These are phyloP conservation scores for Candida glucosophila DNA, from an alignment of 1,139 yeast genomes.

Conservation along the genomic window DNA sequence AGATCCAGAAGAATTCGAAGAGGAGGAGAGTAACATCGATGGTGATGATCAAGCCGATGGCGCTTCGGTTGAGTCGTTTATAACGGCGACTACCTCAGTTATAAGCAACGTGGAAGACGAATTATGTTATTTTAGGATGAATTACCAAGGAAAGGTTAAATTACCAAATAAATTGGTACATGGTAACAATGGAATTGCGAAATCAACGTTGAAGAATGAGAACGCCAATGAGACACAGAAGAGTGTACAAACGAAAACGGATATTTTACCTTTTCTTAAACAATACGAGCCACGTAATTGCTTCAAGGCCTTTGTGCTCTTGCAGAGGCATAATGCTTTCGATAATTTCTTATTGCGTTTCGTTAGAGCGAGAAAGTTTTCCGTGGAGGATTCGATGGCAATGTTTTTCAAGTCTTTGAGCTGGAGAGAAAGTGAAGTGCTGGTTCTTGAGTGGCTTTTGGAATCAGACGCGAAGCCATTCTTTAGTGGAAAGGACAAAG, in stretches of 20 bases:
- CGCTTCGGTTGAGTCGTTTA: conserved; percentile 25
- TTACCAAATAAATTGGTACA: too few relatives aligned
- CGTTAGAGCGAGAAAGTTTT: conserved; percentile 37
- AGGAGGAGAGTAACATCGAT: conserved; percentile 10
- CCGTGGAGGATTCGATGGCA: conserved; percentile 20
- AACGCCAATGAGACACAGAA: not conserved
- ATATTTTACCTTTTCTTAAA: conserved; percentile 10
- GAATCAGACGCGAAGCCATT: conserved; percentile 36
- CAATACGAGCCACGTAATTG: conserved; percentile 18
- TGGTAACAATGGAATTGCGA: too few relatives aligned
- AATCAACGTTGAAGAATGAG: not conserved
- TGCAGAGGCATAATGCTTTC: conserved; percentile 22
- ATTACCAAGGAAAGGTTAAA: too few relatives aligned
- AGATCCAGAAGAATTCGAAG: conserved; percentile 1
- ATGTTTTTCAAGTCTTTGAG: conserved; percentile 30
- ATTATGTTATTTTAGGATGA: too few relatives aligned
- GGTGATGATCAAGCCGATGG: conserved; percentile 15
- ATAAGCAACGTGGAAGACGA: conserved; percentile 2
- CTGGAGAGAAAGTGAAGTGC: conserved; percentile 27
- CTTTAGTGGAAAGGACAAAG: conserved; percentile 21
- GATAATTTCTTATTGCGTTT: conserved; percentile 31
- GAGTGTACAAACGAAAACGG: too few relatives aligned
- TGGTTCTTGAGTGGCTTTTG: conserved; percentile 22
- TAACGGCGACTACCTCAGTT: conserved; percentile 28
- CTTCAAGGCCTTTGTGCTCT: conserved; percentile 16